Percentiles rank a stretch among this genome's conserved stretches.
Evolutionary conservation across 345 rosid species (phyloP).

Genomic region (Syzygium grande): DNA sequence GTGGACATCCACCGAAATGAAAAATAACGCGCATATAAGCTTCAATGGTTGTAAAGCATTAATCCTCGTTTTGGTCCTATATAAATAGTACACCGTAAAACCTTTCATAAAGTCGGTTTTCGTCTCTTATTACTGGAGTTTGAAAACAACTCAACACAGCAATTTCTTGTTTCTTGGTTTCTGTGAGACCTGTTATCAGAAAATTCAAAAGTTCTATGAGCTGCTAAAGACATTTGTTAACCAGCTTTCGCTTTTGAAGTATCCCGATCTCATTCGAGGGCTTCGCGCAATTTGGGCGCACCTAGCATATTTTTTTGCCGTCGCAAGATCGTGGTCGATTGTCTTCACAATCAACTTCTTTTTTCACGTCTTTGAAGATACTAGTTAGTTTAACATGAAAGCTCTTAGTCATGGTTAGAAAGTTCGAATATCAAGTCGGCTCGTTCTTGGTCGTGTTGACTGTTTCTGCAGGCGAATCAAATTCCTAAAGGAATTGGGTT

Average conservation of each 20-base stretch:
- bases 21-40: neutral
- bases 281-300: neutral
- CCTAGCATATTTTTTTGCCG: neutral
- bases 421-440: neutral
- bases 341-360: neutral
- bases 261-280: neutral
- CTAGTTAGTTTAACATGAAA: neutral
- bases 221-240: neutral
- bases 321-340: neutral
- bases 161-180: neutral
- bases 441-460: neutral
- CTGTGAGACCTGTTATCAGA: neutral
- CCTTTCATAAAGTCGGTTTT: neutral
- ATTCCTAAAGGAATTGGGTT: neutral
- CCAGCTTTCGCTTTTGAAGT: neutral
- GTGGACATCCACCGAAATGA: neutral
- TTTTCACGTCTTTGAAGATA: neutral
- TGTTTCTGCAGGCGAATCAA: neutral
- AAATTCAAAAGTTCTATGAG: neutral
- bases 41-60: neutral
- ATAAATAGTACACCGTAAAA: neutral
- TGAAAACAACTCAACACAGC: neutral
- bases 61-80: neutral
- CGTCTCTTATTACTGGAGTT: neutral
- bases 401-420: neutral